Percentiles rank a stretch among this genome's conserved stretches.
Evolutionary conservation across 2,329 filamentous ascomycete species (phyloP).

Genomic region (Colletotrichum graminicola): DNA sequence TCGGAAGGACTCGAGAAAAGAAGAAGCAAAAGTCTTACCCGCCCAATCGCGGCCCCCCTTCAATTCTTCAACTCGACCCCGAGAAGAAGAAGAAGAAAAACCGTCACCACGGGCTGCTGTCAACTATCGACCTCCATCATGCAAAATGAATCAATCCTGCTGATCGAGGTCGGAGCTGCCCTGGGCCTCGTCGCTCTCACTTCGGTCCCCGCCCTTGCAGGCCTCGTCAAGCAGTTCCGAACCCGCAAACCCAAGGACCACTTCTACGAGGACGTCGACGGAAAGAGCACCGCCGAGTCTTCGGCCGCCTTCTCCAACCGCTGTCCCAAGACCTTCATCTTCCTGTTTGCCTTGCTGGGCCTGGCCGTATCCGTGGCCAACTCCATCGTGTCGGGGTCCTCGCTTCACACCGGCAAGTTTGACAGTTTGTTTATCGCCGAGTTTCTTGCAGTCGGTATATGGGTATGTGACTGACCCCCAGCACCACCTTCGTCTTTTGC

Average conservation of each 20-base stretch:
- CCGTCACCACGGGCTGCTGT: background rate
- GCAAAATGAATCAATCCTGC: constrained; percentile 37
- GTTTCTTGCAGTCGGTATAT: constrained; percentile 71
- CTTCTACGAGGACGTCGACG: constrained; percentile 77
- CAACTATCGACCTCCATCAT: constrained; percentile 22
- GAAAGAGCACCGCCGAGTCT: constrained; percentile 74
- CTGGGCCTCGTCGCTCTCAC: constrained; percentile 53
- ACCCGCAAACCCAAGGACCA: constrained; percentile 54
- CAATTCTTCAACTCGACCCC: background rate
- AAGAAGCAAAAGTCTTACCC: background rate
- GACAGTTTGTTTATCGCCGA: constrained; percentile 62
- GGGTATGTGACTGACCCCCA: constrained; percentile 66
- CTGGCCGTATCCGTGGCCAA: constrained; percentile 67
- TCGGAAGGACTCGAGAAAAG: background rate
- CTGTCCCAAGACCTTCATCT: constrained; percentile 66
- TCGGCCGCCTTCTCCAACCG: constrained; percentile 72
- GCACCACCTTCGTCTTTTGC: no score
- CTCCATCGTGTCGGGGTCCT: constrained; percentile 64
- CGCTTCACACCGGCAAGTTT: constrained; percentile 27
- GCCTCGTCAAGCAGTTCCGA: constrained; percentile 52
- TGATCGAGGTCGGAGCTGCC: constrained; percentile 45
- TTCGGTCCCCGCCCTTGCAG: constrained; percentile 53
- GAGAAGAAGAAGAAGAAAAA: background rate
- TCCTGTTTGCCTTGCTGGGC: constrained; percentile 66
- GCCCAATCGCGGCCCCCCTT: background rate